phyloP scores from a whole-genome alignment of 768 basidiomycete species.

The Pisolithus sp. region DNA sequence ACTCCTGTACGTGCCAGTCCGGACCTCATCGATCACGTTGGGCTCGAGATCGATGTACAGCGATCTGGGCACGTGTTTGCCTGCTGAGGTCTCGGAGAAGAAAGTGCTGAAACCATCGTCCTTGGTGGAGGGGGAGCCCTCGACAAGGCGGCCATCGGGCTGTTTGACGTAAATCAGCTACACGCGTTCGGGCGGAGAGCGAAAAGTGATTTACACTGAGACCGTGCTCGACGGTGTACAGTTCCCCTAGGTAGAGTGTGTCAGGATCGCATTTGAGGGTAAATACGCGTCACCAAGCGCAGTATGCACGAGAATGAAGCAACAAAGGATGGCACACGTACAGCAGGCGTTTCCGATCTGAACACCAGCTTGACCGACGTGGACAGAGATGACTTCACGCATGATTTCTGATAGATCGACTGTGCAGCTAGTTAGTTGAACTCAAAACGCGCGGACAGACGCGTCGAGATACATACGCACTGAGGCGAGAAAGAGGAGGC shows the following conservation, averaged over 20 bases:
- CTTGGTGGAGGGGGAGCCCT: constrained; percentile 65
- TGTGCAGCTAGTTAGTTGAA: background rate
- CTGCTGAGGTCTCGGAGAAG: constrained; percentile 95
- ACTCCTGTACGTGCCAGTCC: constrained; percentile 89
- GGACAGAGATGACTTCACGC: constrained; percentile 97
- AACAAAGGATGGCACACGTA: constrained; percentile 39
- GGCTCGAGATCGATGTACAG: constrained; percentile 97
- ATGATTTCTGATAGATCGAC: constrained; percentile 36
- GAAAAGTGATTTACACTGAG: constrained; percentile 58
- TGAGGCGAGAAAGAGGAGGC: constrained; percentile 19
- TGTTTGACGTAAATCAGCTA: constrained; percentile 30
- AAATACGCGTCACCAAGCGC: background rate
- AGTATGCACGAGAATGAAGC: constrained; percentile 11
- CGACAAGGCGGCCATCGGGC: constrained; percentile 91
- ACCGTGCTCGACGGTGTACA: constrained; percentile 98
- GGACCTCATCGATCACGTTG: constrained; percentile 96
- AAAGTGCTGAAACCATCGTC: constrained; percentile 98
- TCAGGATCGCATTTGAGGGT: background rate
- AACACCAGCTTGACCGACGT: constrained; percentile 98
- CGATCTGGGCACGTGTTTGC: constrained; percentile 96
- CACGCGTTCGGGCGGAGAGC: constrained; percentile 3
- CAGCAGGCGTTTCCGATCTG: constrained; percentile 99
- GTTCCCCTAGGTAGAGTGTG: constrained; percentile 66
- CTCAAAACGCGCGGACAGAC: constrained; percentile 20
- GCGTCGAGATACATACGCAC: constrained; percentile 28